These are phyloP conservation scores for Whalleya microplaca DNA, from an alignment of 2,329 filamentous ascomycete genomes.

Conservation along the genomic window DNA sequence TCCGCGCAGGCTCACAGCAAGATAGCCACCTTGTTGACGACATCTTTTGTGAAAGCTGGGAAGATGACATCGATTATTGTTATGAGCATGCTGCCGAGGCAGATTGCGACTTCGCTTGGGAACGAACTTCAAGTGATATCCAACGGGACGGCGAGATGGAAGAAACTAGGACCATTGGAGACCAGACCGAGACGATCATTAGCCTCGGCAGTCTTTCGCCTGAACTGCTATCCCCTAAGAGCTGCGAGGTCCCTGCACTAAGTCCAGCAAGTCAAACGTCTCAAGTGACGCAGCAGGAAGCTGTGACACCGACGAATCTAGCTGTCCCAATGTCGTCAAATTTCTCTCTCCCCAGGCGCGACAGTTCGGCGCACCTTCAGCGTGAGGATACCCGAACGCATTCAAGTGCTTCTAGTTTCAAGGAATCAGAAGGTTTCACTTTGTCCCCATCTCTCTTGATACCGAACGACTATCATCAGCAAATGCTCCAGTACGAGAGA, in stretches of 20 bases:
- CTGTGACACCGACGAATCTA: conserved; percentile 47
- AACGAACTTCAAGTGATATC: conserved; percentile 57
- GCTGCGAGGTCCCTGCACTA: conserved; percentile 50
- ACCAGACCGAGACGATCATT: conserved; percentile 14
- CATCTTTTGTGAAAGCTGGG: conserved; percentile 58
- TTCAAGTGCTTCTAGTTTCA: conserved; percentile 58
- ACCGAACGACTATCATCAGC: conserved; percentile 60
- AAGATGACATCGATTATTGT: conserved; percentile 72
- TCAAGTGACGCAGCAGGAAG: conserved; percentile 45
- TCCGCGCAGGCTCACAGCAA: conserved; percentile 32
- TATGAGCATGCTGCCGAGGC: conserved; percentile 71
- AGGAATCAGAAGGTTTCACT: conserved; percentile 61
- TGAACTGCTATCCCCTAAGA: conserved; percentile 37
- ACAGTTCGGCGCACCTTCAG: conserved; percentile 39
- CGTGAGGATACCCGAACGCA: conserved; percentile 43
- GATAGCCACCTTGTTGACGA: conserved; percentile 35
- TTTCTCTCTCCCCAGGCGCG: conserved; percentile 54
- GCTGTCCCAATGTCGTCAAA: conserved; percentile 47
- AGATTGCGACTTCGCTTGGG: conserved; percentile 69
- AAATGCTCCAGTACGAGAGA: conserved; percentile 51
- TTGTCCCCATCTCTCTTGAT: conserved; percentile 67
- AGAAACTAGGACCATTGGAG: conserved; percentile 3
- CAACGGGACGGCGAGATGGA: conserved; percentile 37
- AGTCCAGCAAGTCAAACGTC: conserved; percentile 55
- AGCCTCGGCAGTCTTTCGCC: conserved; percentile 14